Base-by-base conservation (phyloP, 2,329 filamentous ascomycete species). In the Paramyrothecium sp. region DNA sequence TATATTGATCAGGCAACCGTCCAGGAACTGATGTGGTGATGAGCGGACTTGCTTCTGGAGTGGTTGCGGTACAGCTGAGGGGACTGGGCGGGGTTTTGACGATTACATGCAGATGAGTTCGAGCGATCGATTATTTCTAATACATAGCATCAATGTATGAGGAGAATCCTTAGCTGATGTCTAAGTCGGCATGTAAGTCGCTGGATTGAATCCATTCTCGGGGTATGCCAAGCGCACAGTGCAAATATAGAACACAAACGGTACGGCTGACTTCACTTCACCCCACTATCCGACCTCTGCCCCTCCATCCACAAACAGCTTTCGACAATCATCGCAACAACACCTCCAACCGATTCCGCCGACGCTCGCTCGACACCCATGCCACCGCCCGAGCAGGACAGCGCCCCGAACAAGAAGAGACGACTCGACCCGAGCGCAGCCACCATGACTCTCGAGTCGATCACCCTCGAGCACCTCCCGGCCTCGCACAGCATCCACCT, bases 401-500 rank as follows among this genome's bases (percentile, higher is more conserved):
- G 44, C 19, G n/a, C n/a, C 44, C 16, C 20, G 10, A n/a, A 10
- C 44, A 48, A 21, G 44, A 21, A n/a, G 16, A 10, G 8, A n/a
- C 20, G 54, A 58, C 47, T 19, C 23, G 23, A 33, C 17, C 30
- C 50, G n/a, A 33, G 22, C 54, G 46, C 41, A 47, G 41, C 56
- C 61, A 66, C 59, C 60, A 84, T 83, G 79, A 69, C 76, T 51
- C 71, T 94, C 67, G 86, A 92, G 74, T 87, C 84, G 2, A 75
- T 96, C 56, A 69, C 79, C 48, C 81, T 98, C 34, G 88, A 95
- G 59, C 92, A 97, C 71, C 77, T 96, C 48, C 89, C 91, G 2
- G 68, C 79, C 7, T 78, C 80, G 26, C 80, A 92, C 70, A 81
- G 84, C 7, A 78, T 97, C 30, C 87, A 95, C 72, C 76, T 91